Conservation (phyloP, 495 filamentous ascomycete genomes). For the Podospora pseudoanserina region DNA sequence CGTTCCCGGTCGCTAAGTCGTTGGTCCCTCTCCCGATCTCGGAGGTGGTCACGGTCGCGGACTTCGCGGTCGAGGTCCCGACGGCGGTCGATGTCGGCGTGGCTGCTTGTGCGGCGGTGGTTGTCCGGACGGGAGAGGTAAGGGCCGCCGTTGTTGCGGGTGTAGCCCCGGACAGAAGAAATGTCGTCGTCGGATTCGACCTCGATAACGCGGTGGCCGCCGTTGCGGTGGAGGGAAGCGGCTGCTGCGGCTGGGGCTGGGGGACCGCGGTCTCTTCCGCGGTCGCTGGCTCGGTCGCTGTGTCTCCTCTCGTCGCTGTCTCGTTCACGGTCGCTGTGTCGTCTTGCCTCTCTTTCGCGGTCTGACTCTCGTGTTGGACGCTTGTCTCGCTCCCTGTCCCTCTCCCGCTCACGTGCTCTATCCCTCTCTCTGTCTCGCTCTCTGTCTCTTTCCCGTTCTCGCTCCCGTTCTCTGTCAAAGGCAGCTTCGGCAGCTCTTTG, state of each 20-base stretch:
- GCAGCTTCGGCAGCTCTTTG: neutral
- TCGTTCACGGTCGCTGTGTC: conserved; percentile 25
- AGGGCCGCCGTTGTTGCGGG: neutral
- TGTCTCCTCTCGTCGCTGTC: conserved; percentile 19
- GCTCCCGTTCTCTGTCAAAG: neutral
- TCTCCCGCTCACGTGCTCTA: conserved; percentile 17
- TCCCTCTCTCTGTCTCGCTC: conserved; percentile 25
- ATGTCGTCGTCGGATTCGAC: conserved; percentile 5
- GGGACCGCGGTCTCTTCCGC: conserved; percentile 27
- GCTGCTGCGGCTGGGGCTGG: conserved; percentile 13
- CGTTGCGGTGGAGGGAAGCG: neutral
- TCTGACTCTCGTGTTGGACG: conserved; percentile 8
- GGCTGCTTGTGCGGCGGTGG: conserved; percentile 8
- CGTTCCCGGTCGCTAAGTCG: neutral
- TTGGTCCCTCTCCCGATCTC: conserved; percentile 13
- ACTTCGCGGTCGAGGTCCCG: conserved; percentile 1
- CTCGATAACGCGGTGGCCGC: neutral
- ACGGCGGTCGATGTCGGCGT: conserved; percentile 6
- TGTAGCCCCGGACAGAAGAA: neutral
- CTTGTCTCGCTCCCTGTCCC: conserved; percentile 25
- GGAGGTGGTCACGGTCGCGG: conserved; percentile 7
- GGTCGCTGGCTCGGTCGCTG: conserved; percentile 20
- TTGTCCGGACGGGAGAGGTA: conserved; percentile 1
- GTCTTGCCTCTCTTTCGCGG: conserved; percentile 2
- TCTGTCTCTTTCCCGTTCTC: conserved; percentile 20